Percentiles rank a stretch among this genome's conserved stretches.
Conservation (phyloP, 202 grass and related monocot species). For the Zoysia matrella region DNA sequence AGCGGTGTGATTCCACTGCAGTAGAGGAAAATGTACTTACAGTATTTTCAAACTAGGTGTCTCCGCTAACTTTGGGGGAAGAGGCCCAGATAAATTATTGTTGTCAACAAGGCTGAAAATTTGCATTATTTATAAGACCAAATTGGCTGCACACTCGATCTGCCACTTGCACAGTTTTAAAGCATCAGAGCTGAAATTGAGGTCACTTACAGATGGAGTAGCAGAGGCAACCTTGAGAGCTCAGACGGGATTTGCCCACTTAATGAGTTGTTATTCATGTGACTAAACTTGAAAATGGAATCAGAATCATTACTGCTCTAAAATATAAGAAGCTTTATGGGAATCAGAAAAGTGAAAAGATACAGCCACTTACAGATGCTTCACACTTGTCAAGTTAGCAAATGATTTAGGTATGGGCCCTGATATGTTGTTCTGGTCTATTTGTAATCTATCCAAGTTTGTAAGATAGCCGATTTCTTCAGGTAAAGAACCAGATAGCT, state of each 20-base stretch:
- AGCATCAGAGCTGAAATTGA: conserved; percentile 27
- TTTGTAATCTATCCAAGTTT: conserved; percentile 82
- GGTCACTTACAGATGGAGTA: conserved; percentile 76
- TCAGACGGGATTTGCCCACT: conserved; percentile 88
- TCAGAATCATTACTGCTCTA: conserved; percentile 38
- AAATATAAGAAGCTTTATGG: conserved; percentile 29
- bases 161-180: conserved; percentile 31
- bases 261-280: conserved; percentile 99
- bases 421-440: conserved; percentile 83
- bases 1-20: background rate
- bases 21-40: conserved; percentile 55
- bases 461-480: conserved; percentile 81
- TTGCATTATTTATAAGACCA: conserved; percentile 28
- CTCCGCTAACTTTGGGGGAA: conserved; percentile 69
- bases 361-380: conserved; percentile 78
- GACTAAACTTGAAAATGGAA: conserved; percentile 52
- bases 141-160: conserved; percentile 30
- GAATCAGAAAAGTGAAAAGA: conserved; percentile 26
- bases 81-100: conserved; percentile 94
- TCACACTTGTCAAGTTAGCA: conserved; percentile 67
- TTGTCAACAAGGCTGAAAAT: conserved; percentile 82
- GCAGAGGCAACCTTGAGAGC: conserved; percentile 59
- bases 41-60: conserved; percentile 66
- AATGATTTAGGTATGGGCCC: conserved; percentile 92
- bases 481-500: conserved; percentile 74